A percentile compares a stretch with the other conserved stretches of the same genome.
phyloP scores from a whole-genome alignment of 2,329 filamentous ascomycete genomes.

The Aspergillus cejpii region DNA sequence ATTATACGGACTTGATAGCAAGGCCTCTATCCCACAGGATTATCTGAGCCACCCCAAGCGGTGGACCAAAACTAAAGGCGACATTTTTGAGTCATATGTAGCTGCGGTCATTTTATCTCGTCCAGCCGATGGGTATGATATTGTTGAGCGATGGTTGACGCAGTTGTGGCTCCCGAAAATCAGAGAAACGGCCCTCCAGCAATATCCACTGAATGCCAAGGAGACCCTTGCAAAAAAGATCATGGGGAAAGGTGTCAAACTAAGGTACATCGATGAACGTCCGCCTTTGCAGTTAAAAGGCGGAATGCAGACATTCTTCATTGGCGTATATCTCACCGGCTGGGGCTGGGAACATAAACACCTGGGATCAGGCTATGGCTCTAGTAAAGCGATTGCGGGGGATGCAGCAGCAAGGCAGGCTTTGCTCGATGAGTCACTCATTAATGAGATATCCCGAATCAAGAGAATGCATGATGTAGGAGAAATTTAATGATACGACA shows the following conservation, averaged over 20 bases:
- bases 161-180: conserved; percentile 65
- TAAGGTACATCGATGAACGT: conserved; percentile 53
- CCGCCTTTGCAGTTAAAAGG: conserved; percentile 28
- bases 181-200: conserved; percentile 26
- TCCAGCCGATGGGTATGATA: conserved; percentile 53
- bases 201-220: conserved; percentile 44
- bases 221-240: conserved; percentile 49
- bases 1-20: conserved; percentile 63
- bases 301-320: conserved; percentile 38
- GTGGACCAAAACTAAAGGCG: conserved; percentile 68
- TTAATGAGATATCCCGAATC: conserved; percentile 34
- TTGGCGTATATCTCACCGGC: conserved; percentile 45
- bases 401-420: conserved; percentile 41
- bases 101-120: conserved; percentile 69
- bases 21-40: conserved; percentile 52
- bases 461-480: conserved; percentile 22
- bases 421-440: conserved; percentile 34
- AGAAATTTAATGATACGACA: conserved; percentile 6
- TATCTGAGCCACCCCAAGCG: conserved; percentile 44
- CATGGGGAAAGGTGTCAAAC: conserved; percentile 50
- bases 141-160: conserved; percentile 64
- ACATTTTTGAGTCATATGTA: conserved; percentile 87
- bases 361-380: conserved; percentile 42
- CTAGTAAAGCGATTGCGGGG: conserved; percentile 42
- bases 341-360: conserved; percentile 42